phyloP scores from a whole-genome alignment of 306 rosid species.

The Medicago lupulina region DNA sequence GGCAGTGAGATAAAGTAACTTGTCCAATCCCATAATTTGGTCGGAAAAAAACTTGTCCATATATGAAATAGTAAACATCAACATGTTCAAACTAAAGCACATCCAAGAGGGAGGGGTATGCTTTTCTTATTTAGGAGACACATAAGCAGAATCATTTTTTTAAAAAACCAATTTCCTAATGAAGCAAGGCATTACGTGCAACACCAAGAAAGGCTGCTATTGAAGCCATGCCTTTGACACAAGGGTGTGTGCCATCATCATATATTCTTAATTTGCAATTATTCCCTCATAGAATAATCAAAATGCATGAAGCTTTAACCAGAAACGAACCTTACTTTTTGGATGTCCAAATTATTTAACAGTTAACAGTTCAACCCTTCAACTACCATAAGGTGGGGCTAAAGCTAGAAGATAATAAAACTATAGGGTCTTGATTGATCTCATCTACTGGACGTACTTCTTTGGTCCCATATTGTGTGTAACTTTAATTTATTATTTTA shows the following conservation, averaged over 20 bases:
- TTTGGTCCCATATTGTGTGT: neutral
- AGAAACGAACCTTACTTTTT: too few species aligned
- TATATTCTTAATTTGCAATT: neutral
- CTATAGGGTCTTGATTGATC: too few species aligned
- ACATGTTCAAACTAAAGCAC: neutral
- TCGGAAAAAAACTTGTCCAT: too few species aligned
- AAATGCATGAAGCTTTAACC: neutral
- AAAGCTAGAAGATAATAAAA: too few species aligned
- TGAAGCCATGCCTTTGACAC: neutral
- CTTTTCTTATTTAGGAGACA: neutral
- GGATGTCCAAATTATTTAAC: too few species aligned
- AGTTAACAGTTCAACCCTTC: too few species aligned
- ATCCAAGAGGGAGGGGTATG: neutral
- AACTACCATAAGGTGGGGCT: too few species aligned
- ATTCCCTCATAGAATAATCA: neutral
- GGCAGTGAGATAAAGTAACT: slow-evolving; percentile 1
- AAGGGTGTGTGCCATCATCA: neutral
- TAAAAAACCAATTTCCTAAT: neutral
- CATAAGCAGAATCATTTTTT: neutral
- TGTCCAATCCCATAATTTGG: neutral
- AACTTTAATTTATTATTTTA: too few species aligned
- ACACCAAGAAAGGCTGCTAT: neutral
- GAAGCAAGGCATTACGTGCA: slow-evolving; percentile 40
- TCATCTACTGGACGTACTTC: neutral
- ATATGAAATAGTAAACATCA: neutral